Base-by-base conservation (phyloP, 257 asterid species). In the Schizonepeta tenuifolia region DNA sequence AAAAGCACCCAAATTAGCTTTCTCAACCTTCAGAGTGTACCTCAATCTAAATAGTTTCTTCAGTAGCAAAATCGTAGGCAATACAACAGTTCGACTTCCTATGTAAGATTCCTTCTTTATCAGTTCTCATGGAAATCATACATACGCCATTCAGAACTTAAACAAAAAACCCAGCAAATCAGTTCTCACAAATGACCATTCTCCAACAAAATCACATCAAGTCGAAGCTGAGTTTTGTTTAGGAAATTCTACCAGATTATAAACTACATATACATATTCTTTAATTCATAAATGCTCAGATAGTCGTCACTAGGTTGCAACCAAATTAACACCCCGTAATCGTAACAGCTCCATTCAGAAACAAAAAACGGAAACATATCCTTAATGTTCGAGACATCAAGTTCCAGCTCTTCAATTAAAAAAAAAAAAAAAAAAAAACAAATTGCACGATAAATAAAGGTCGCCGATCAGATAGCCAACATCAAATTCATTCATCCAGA, bases 211-310 rank as follows among this genome's bases (percentile, higher is more conserved):
- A 53, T 44, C 26, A 71, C 66, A 21, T 43, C 53, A 20, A 67
- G 41, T 9, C 43, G 50, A 41, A 41, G 43, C 22, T 47, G 28
- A 51, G 26, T 33, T n/a, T 33, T n/a, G n/a, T 33, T 14, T 41
- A 35, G 54, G 64, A 10, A 38, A 24, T 57, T 20, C 44, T 35
- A 43, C 50, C 50, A 38, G 33, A 24, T 21, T 12, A 63, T 21
- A 20, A 17, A 40, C 31, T 41, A 38, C 70, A 0, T 33, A 31
- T n/a, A n/a, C n/a, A n/a, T n/a, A 56, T 22, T 70, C 57, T 14
- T 43, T 68, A 69, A 49, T 31, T 64, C 44, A 69, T 22, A 44
- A 69, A 63, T 64, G 13, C 61, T 18, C 73, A 28, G n/a, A 28
- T 15, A n/a, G 26, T 55, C 69, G 46, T 18, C 36, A 15, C 63